These are phyloP conservation scores for Dioscorea alata DNA, from an alignment of 106 monocot genomes.

Conservation along the genomic window DNA sequence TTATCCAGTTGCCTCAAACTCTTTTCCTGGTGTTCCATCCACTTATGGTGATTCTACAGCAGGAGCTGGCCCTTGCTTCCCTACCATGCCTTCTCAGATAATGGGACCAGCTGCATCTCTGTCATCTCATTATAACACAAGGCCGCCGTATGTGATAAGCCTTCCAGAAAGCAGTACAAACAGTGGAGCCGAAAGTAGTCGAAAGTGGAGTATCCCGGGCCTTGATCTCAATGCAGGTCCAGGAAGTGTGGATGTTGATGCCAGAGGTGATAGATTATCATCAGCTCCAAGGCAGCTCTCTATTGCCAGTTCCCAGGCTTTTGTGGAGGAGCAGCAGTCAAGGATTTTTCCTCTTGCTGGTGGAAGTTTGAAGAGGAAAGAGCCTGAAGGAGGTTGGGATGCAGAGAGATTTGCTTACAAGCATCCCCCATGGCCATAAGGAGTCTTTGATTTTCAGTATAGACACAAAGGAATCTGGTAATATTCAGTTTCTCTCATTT, in stretches of 20 bases:
- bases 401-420: slow-evolving; percentile 51
- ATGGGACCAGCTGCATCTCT: slow-evolving; percentile 24
- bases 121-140: slow-evolving; percentile 28
- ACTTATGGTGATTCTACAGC: slow-evolving; percentile 41
- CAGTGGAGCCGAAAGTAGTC: slow-evolving; percentile 30
- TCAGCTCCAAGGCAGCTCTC: slow-evolving; percentile 22
- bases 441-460: neutral
- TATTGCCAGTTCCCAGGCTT: slow-evolving; percentile 27
- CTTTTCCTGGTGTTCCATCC: slow-evolving; percentile 42
- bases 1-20: slow-evolving; percentile 49
- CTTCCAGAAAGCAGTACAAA: slow-evolving; percentile 36
- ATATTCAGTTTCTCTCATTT: neutral
- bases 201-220: slow-evolving; percentile 44
- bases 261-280: slow-evolving; percentile 27
- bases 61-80: slow-evolving; percentile 27
- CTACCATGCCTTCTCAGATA: slow-evolving; percentile 42
- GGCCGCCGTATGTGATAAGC: slow-evolving; percentile 30
- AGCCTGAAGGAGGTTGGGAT: slow-evolving; percentile 68
- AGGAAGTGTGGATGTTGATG: slow-evolving; percentile 37
- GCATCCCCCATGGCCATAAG: slow-evolving; percentile 35
- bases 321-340: slow-evolving; percentile 48
- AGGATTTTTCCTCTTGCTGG: slow-evolving; percentile 36
- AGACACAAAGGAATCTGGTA: neutral
- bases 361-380: slow-evolving; percentile 54
- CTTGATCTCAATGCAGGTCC: slow-evolving; percentile 81